Evolutionary conservation across 495 filamentous ascomycete genomes (phyloP), one percentile per base, ranked within the genome.

Genomic region (Penicillium dipodomyicola): DNA sequence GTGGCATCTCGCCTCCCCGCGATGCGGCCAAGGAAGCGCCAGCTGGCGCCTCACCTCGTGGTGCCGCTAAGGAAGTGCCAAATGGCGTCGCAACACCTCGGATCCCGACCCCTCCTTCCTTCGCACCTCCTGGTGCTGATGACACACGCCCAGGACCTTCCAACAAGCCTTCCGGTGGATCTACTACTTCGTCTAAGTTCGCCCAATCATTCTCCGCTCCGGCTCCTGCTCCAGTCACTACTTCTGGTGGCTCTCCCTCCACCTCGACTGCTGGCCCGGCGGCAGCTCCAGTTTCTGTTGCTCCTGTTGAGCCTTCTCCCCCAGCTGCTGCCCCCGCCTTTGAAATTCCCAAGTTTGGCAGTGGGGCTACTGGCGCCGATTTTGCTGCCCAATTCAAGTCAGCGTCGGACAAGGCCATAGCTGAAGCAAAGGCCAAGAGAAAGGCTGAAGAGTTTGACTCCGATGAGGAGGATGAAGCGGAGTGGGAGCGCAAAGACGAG

Each of bases 401-500:
- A 40, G 59, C 69, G 43, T 65, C 70, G 3, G 67, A 73, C 8
- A 64, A 71, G 41, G 62, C 59, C 12, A 63, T 62, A 23, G 68
- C 70, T 33, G 72, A 78, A 37, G 72, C 73, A 45, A 79, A 80
- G 56, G 68, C 64, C 15, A 81, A 80, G 63, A 79, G 80, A 46
- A 84, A 80, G 62, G 77, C 72, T 1, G 81, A 81, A 47, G 81
- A 85, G 2, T 78, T 75, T 49, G 81, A 84, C 56, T 82, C 77
- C 0, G 81, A 82, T 14, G 79, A 82, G 27, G 80, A 81, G 17
- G 73, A 79, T 35, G 76, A 80, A 46, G 75, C 59, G n/a, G 77
- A 80, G 35, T 80, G 77, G 74, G 74, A 77, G 49, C 70, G 74
- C 37, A 60, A 68, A 54, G 68, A 81, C 59, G 73, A 73, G 6